Evolutionary conservation across 352 stramenopile species (phyloP).

Genomic region (Chrysophaeum taylorii): DNA sequence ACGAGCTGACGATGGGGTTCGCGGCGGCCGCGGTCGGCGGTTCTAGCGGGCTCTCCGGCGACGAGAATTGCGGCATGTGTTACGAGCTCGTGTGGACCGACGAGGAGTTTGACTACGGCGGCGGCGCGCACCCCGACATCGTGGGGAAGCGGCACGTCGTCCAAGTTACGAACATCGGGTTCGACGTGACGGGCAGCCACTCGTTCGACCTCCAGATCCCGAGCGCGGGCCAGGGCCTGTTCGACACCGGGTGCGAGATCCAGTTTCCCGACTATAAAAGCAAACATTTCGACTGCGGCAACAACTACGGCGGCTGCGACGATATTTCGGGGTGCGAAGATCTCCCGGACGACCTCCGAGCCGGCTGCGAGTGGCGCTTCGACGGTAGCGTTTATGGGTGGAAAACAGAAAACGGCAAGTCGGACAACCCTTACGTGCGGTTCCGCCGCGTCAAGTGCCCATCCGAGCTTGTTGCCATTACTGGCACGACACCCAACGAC

Average conservation of each 20-base stretch:
- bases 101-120: background rate
- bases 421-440: constrained; percentile 3
- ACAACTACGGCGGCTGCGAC: constrained; percentile 6
- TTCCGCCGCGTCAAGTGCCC: constrained; percentile 1
- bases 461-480: background rate
- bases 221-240: background rate
- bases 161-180: constrained; percentile 10
- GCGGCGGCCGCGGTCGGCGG: constrained; percentile 2
- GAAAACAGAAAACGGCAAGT: background rate
- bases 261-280: background rate
- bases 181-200: constrained; percentile 5
- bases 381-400: too few relatives aligned
- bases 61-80: constrained; percentile 3
- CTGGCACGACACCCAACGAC: background rate
- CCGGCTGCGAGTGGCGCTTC: constrained; percentile 4
- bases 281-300: background rate
- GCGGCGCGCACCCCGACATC: background rate
- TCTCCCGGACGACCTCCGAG: background rate
- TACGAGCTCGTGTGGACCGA: constrained; percentile 4
- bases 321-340: background rate
- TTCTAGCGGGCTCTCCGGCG: background rate
- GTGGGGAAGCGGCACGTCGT: background rate
- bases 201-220: constrained; percentile 7
- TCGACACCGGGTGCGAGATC: background rate
- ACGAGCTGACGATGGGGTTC: background rate